phyloP scores from a whole-genome alignment of 1,284 basidiomycete species.

The Cystobasidium sp. region DNA sequence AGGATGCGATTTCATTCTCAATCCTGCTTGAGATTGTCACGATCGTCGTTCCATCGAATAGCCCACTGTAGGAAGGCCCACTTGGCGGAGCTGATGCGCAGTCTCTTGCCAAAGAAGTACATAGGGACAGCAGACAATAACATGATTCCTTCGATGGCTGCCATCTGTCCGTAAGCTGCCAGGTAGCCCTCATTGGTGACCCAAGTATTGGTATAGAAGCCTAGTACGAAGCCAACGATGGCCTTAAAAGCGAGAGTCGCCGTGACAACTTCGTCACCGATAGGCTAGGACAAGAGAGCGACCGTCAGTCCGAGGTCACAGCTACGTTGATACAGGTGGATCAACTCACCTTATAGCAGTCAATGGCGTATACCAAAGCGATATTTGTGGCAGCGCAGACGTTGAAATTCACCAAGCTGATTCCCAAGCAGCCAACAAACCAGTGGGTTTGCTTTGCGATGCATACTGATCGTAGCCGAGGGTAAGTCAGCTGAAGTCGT shows the following conservation, averaged over 20 bases:
- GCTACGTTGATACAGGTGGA: too few species aligned
- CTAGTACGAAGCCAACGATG: constrained; percentile 7
- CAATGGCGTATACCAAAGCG: neutral
- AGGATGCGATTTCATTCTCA: neutral
- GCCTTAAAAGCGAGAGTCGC: constrained; percentile 9
- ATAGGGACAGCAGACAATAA: constrained; percentile 10
- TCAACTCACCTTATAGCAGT: neutral
- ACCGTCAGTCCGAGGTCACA: too few species aligned
- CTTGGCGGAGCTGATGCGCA: neutral
- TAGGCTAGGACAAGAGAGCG: neutral
- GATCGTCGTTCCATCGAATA: constrained; percentile 11
- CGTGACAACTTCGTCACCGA: constrained; percentile 1
- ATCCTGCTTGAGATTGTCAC: constrained; percentile 15
- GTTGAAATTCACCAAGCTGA: constrained; percentile 9
- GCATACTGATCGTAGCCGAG: neutral
- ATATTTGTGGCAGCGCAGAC: constrained; percentile 7
- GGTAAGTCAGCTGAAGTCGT: too few species aligned
- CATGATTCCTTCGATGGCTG: constrained; percentile 6
- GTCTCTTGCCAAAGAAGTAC: constrained; percentile 6
- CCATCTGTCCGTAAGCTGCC: constrained; percentile 5
- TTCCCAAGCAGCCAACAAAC: neutral
- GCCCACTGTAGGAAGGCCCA: neutral
- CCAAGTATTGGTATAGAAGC: constrained; percentile 11
- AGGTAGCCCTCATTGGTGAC: constrained; percentile 7
- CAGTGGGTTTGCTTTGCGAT: constrained; percentile 2